Evolutionary conservation across 129 eudicot genomes (phyloP).

Genomic region (Escallonia rubra): DNA sequence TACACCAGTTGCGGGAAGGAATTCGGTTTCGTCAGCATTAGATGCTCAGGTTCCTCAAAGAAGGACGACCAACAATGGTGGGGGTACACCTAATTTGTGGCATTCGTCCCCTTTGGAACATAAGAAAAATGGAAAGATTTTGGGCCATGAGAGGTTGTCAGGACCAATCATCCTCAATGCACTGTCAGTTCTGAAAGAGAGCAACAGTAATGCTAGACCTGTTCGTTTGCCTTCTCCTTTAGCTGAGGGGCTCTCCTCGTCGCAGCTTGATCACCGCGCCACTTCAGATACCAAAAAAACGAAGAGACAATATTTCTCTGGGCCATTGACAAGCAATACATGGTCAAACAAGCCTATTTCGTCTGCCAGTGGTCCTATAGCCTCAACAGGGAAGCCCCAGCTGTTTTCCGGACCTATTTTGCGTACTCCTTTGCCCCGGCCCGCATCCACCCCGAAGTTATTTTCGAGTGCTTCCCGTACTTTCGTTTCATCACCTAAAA

Average conservation of each 20-base stretch:
- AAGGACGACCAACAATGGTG: slow-evolving; percentile 16
- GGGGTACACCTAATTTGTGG: slow-evolving; percentile 16
- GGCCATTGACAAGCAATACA: slow-evolving; percentile 63
- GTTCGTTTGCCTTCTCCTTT: slow-evolving; percentile 42
- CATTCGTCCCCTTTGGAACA: slow-evolving; percentile 60
- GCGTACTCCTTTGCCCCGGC: slow-evolving; percentile 45
- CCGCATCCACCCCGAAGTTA: slow-evolving; percentile 37
- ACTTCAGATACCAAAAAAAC: slow-evolving; percentile 36
- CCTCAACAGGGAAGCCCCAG: slow-evolving; percentile 33
- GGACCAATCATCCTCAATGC: slow-evolving; percentile 27
- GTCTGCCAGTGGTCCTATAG: slow-evolving; percentile 58
- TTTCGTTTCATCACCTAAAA: slow-evolving; percentile 51
- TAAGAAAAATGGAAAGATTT: slow-evolving; percentile 35
- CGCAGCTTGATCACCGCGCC: background rate
- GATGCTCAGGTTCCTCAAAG: slow-evolving; percentile 32
- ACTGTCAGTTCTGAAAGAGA: slow-evolving; percentile 45
- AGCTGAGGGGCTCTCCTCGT: slow-evolving; percentile 31
- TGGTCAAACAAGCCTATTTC: slow-evolving; percentile 35
- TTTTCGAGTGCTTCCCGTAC: slow-evolving; percentile 33
- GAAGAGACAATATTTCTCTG: slow-evolving; percentile 67
- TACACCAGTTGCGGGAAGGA: slow-evolving; percentile 49
- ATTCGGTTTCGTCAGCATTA: slow-evolving; percentile 31
- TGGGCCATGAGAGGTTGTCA: slow-evolving; percentile 38
- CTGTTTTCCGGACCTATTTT: slow-evolving; percentile 50
- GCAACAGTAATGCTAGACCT: slow-evolving; percentile 33